A percentile compares a stretch with the other conserved stretches of the same genome.
Conservation (phyloP, 768 basidiomycete genomes). For the Hypsizygus marmoreus region DNA sequence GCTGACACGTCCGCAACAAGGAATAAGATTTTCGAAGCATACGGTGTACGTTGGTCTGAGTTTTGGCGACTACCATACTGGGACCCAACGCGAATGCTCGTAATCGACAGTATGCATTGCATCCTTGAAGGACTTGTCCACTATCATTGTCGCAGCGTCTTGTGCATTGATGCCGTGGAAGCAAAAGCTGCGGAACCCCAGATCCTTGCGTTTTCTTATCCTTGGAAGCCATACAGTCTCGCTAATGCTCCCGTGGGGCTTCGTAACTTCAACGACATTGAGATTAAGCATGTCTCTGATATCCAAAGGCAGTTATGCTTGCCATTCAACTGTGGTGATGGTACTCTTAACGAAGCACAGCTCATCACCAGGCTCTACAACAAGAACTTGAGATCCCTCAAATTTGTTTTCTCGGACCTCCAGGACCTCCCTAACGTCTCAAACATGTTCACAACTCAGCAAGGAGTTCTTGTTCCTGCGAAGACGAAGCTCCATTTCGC, state of each 20-base stretch:
- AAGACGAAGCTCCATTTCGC: no score
- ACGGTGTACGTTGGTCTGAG: no score
- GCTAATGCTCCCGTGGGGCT: no score
- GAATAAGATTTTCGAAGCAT: slow-evolving; percentile 17
- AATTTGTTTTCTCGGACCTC: no score
- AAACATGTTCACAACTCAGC: not conserved
- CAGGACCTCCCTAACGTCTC: no score
- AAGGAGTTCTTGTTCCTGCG: not conserved
- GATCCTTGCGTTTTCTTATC: no score
- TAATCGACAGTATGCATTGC: slow-evolving; percentile 40
- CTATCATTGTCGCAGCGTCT: slow-evolving; percentile 20
- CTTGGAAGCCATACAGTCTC: slow-evolving; percentile 6
- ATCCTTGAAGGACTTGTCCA: slow-evolving; percentile 25
- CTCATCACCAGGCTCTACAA: not conserved
- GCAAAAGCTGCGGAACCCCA: no score
- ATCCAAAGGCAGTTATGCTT: no score
- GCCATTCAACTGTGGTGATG: no score
- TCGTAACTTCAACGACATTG: no score
- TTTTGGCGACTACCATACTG: slow-evolving; percentile 30
- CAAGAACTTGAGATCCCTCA: not conserved
- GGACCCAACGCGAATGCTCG: slow-evolving; percentile 30
- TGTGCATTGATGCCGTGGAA: no score
- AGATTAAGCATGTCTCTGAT: no score
- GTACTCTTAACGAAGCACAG: not conserved
- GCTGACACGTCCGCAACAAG: slow-evolving; percentile 12